phyloP scores from a whole-genome alignment of 768 basidiomycete genomes.

The Tubosaeta sp. region DNA sequence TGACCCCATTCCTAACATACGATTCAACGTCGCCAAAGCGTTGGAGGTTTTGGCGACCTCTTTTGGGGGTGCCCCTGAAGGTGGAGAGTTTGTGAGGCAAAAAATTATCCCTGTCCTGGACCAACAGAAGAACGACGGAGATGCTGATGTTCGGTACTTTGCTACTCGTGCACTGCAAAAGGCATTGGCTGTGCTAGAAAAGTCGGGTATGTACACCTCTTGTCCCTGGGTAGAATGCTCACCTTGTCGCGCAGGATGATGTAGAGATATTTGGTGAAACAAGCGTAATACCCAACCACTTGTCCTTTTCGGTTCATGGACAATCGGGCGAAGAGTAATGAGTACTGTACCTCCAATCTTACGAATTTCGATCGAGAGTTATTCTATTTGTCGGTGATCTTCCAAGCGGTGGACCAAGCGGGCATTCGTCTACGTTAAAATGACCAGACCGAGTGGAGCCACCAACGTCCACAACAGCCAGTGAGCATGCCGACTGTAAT shows the following conservation, averaged over 20 bases:
- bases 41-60: slow-evolving; percentile 82
- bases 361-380: slow-evolving; percentile 17
- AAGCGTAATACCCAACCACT: slow-evolving; percentile 30
- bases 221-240: slow-evolving; percentile 1
- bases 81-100: slow-evolving; percentile 66
- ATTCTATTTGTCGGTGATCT: neutral
- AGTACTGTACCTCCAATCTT: slow-evolving; percentile 31
- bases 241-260: slow-evolving; percentile 15
- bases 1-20: slow-evolving; percentile 97
- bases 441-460: too few relatives aligned
- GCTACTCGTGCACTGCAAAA: slow-evolving; percentile 76
- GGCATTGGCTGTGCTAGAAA: slow-evolving; percentile 35
- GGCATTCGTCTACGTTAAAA: too few relatives aligned
- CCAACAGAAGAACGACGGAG: slow-evolving; percentile 80
- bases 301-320: slow-evolving; percentile 18
- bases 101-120: slow-evolving; percentile 82
- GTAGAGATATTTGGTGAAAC: slow-evolving; percentile 19
- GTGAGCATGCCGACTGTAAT: neutral
- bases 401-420: too few relatives aligned
- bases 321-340: slow-evolving; percentile 25
- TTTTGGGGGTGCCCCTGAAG: slow-evolving; percentile 61
- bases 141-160: slow-evolving; percentile 97
- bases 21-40: slow-evolving; percentile 97
- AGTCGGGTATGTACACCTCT: slow-evolving; percentile 32
- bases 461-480: neutral